These are phyloP conservation scores for Lasiosphaeriaceae sp. DNA, from an alignment of 495 filamentous ascomycete species.

Conservation along the genomic window DNA sequence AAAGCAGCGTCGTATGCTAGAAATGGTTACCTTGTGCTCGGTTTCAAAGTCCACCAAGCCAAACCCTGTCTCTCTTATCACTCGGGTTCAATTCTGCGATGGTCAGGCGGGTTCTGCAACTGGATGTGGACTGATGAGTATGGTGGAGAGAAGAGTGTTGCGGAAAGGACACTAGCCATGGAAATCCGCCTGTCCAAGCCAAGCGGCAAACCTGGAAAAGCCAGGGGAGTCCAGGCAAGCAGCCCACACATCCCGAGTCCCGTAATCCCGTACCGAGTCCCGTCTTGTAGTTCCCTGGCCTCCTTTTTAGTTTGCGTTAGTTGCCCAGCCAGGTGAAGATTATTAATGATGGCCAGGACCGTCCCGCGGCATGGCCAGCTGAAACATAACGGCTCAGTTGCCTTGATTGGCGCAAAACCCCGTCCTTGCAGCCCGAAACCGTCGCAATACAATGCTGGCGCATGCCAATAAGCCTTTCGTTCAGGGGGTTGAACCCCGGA, in stretches of 20 bases:
- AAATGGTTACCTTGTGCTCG: neutral
- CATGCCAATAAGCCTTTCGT: constrained; percentile 8
- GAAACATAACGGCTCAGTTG: constrained; percentile 9
- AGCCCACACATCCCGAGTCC: too few species aligned
- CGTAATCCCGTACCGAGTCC: too few species aligned
- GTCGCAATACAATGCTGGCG: constrained; percentile 22
- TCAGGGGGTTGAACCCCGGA: constrained; percentile 6
- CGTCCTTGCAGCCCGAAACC: constrained; percentile 25
- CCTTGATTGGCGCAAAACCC: constrained; percentile 20
- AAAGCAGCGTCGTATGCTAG: neutral
- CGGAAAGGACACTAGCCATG: neutral
- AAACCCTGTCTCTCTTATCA: neutral
- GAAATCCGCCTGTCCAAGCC: too few species aligned
- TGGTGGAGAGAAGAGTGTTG: neutral
- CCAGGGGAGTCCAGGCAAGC: too few species aligned
- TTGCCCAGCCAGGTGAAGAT: neutral
- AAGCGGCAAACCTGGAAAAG: too few species aligned
- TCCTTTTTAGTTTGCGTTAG: neutral
- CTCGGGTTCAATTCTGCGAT: neutral
- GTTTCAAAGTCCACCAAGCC: neutral
- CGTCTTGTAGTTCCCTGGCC: too few species aligned
- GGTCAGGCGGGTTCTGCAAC: neutral
- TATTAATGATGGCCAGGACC: neutral
- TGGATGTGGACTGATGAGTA: neutral
- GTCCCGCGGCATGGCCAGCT: constrained; percentile 3